Evolutionary conservation across 306 rosid species (phyloP).

Genomic region (Vigna nakashimae): DNA sequence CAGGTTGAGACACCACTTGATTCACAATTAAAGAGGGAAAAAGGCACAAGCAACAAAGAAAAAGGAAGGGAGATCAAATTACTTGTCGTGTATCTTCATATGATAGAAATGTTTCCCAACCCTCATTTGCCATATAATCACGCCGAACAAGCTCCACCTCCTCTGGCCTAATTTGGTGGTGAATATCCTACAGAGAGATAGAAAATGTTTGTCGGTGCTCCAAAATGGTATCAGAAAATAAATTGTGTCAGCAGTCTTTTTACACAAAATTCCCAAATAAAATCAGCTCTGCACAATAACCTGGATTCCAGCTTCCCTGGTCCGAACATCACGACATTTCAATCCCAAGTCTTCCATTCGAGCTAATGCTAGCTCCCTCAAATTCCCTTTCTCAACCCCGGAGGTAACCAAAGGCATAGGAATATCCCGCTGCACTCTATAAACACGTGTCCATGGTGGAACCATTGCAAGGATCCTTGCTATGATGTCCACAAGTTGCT

Average conservation of each 20-base stretch:
- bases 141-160: slow-evolving; percentile 97
- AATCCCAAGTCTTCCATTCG: slow-evolving; percentile 97
- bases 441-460: slow-evolving; percentile 99
- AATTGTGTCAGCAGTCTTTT: slow-evolving; percentile 17
- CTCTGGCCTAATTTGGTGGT: slow-evolving; percentile 91
- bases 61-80: slow-evolving; percentile 33
- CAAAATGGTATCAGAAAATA: background rate
- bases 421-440: slow-evolving; percentile 98
- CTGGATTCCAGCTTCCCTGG: slow-evolving; percentile 99
- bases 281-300: slow-evolving; percentile 49
- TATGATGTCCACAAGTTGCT: slow-evolving; percentile 95
- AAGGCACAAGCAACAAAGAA: slow-evolving; percentile 6
- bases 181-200: slow-evolving; percentile 75
- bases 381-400: slow-evolving; percentile 98
- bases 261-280: slow-evolving; percentile 26
- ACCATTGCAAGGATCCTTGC: slow-evolving; percentile 96
- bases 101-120: slow-evolving; percentile 98
- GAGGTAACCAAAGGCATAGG: slow-evolving; percentile 99
- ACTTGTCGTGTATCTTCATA: slow-evolving; percentile 95
- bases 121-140: slow-evolving; percentile 90
- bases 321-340: slow-evolving; percentile 97
- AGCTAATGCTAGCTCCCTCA: slow-evolving; percentile 93
- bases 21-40: slow-evolving; percentile 5
- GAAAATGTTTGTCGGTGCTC: slow-evolving; percentile 31
- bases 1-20: background rate